Percentiles rank a stretch among this genome's conserved stretches.
Evolutionary conservation across 441 rosid genomes (phyloP).

Genomic region (Adansonia gregorii): DNA sequence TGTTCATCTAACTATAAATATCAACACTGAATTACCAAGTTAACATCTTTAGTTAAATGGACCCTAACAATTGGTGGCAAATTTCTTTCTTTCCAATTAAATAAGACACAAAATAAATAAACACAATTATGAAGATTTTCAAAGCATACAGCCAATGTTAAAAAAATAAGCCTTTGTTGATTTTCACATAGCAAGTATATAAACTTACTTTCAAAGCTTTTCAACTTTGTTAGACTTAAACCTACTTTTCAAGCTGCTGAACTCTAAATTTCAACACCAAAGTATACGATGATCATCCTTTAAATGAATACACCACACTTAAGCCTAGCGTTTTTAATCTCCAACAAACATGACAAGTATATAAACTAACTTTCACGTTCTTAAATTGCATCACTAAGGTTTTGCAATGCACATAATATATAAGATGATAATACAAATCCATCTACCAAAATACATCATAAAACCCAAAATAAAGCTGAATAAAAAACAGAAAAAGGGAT

Average conservation of each 20-base stretch:
- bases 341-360: background rate
- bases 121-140: background rate
- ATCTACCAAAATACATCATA: background rate
- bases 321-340: background rate
- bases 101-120: background rate
- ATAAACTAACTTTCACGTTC: background rate
- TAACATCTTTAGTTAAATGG: background rate
- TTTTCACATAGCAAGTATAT: background rate
- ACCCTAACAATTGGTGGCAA: background rate
- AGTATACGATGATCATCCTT: background rate
- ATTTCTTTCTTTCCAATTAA: background rate
- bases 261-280: background rate
- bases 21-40: background rate
- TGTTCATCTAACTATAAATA: slow-evolving; percentile 5
- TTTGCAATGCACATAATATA: background rate
- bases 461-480: background rate
- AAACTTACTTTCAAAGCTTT: background rate
- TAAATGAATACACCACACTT: background rate
- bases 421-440: background rate
- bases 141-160: background rate
- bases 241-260: background rate
- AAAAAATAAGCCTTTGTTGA: background rate
- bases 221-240: background rate
- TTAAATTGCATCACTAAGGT: background rate
- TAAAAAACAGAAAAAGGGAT: background rate